Evolutionary conservation across 2,329 filamentous ascomycete species (phyloP).

Genomic region (Herpomyces periplanetae): DNA sequence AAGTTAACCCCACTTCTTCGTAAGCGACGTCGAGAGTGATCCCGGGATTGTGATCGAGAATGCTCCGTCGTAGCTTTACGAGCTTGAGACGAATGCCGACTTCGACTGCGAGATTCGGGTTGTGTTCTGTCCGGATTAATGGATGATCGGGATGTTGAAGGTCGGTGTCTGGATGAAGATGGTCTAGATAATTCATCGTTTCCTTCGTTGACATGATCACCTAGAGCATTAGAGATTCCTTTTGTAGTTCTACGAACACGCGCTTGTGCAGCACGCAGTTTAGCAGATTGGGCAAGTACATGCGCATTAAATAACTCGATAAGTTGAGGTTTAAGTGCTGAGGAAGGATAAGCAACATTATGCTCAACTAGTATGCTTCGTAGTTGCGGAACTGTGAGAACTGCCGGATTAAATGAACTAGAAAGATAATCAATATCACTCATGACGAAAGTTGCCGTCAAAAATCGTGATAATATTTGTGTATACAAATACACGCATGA

Average conservation of each 20-base stretch:
- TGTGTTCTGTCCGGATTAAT: conserved; percentile 6
- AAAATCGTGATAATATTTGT: too few species aligned
- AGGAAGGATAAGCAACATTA: conserved; percentile 45
- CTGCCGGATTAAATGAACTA: conserved; percentile 42
- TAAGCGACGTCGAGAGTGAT: too few species aligned
- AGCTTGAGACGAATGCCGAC: too few species aligned
- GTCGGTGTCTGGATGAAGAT: conserved; percentile 11
- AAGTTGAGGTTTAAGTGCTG: conserved; percentile 62
- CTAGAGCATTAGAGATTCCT: conserved; percentile 30
- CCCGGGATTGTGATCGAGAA: too few species aligned
- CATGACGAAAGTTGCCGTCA: too few species aligned
- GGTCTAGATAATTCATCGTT: conserved; percentile 15
- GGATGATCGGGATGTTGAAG: conserved; percentile 9
- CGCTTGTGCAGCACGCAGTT: conserved; percentile 30
- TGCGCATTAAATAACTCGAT: conserved; percentile 44
- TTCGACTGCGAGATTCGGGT: conserved; percentile 11
- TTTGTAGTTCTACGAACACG: conserved; percentile 48
- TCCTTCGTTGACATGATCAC: conserved; percentile 21
- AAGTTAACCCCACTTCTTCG: too few species aligned
- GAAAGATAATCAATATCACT: conserved; percentile 56
- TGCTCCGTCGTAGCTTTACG: too few species aligned
- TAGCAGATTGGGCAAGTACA: conserved; percentile 34
- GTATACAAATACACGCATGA: too few species aligned
- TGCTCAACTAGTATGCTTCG: conserved; percentile 70
- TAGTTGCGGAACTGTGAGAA: conserved; percentile 49